These are phyloP conservation scores for Casuarina equisetifolia DNA, from an alignment of 306 rosid species.

Conservation along the genomic window DNA sequence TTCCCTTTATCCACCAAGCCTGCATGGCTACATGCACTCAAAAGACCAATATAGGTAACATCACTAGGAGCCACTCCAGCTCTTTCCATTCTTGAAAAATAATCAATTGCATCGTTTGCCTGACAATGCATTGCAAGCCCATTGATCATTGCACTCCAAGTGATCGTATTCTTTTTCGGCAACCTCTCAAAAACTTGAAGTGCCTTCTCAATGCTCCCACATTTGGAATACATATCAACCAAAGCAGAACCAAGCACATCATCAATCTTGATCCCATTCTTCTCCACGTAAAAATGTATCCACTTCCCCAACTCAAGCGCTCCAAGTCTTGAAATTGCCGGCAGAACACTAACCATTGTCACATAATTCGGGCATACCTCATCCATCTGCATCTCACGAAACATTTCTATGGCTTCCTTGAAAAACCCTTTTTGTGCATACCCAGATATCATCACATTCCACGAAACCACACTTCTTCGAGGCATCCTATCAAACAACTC, in stretches of 20 bases:
- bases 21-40: conserved; percentile 79
- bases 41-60: conserved; percentile 59
- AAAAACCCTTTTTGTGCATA: conserved; percentile 65
- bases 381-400: conserved; percentile 57
- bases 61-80: conserved; percentile 59
- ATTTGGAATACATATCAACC: conserved; percentile 74
- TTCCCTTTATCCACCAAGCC: conserved; percentile 66
- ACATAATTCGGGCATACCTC: conserved; percentile 56
- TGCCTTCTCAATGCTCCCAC: conserved; percentile 79
- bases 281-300: conserved; percentile 67
- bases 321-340: conserved; percentile 66
- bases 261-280: conserved; percentile 46
- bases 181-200: conserved; percentile 63
- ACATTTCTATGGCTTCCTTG: conserved; percentile 57
- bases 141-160: conserved; percentile 65
- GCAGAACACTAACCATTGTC: conserved; percentile 69
- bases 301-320: conserved; percentile 74
- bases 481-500: conserved; percentile 58
- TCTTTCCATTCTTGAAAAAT: conserved; percentile 51
- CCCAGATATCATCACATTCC: conserved; percentile 76
- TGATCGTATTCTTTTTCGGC: conserved; percentile 56
- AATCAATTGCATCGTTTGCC: conserved; percentile 44
- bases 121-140: conserved; percentile 79
- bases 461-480: conserved; percentile 67
- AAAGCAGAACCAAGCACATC: conserved; percentile 78